Conservation (phyloP, 371 early-diverging fungal genomes). For the Phascolomyces articulosus region DNA sequence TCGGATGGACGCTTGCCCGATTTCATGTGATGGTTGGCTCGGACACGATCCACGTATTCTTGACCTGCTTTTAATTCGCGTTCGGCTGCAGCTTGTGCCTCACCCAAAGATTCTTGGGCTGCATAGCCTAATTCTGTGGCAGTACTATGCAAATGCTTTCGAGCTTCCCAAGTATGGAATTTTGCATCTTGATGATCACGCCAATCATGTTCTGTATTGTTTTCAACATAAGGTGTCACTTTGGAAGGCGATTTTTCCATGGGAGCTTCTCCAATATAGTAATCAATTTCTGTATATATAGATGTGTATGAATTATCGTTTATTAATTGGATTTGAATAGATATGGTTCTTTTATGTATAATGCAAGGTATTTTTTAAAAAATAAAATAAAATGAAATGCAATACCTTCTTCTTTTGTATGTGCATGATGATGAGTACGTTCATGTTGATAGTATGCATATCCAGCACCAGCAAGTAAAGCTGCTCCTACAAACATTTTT, state of each 20-base stretch:
- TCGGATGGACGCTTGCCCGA: slow-evolving; percentile 31
- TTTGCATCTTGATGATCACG: slow-evolving; percentile 6
- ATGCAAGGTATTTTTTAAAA: no score
- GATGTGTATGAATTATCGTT: no score
- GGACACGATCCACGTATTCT: background rate
- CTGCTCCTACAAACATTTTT: background rate
- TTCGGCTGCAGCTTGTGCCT: slow-evolving; percentile 1
- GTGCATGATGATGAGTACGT: background rate
- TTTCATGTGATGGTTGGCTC: slow-evolving; percentile 33
- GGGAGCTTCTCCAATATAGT: slow-evolving; percentile 8
- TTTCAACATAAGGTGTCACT: slow-evolving; percentile 1
- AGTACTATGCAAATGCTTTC: slow-evolving; percentile 8
- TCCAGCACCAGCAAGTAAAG: slow-evolving; percentile 20
- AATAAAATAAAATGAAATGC: no score
- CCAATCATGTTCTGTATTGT: slow-evolving; percentile 9
- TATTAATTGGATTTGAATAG: no score
- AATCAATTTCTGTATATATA: background rate
- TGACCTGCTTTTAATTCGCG: slow-evolving; percentile 11
- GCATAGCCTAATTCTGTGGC: slow-evolving; percentile 16
- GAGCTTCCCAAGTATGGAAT: slow-evolving; percentile 12
- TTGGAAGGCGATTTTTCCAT: slow-evolving; percentile 11
- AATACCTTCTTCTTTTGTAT: background rate
- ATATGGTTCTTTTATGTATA: no score
- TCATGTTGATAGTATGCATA: slow-evolving; percentile 23
- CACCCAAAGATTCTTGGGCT: slow-evolving; percentile 20